These are phyloP conservation scores for Beauveria bassiana DNA, from an alignment of 2,329 filamentous ascomycete species.

Conservation along the genomic window DNA sequence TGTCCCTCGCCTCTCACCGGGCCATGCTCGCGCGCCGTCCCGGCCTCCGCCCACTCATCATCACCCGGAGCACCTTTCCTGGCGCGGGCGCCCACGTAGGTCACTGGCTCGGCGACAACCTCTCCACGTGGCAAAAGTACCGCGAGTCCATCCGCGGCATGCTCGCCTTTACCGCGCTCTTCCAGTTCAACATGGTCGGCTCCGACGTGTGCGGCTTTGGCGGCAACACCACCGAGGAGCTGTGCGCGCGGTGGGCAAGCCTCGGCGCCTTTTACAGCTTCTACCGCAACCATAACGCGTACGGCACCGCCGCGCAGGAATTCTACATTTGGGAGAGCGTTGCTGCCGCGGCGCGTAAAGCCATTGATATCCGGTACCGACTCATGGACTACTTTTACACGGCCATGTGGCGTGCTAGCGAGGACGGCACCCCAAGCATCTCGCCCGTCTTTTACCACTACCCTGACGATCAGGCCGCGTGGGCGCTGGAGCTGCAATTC, in stretches of 20 bases:
- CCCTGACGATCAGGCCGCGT: constrained; percentile 36
- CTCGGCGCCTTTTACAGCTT: constrained; percentile 61
- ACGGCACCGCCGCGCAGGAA: constrained; percentile 41
- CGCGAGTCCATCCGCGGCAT: constrained; percentile 49
- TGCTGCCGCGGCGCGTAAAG: constrained; percentile 53
- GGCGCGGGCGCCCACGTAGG: constrained; percentile 60
- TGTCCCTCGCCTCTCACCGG: constrained; percentile 56
- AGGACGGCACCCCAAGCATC: constrained; percentile 58
- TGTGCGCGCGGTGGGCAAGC: constrained; percentile 60
- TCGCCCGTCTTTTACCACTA: constrained; percentile 69
- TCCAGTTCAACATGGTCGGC: constrained; percentile 61
- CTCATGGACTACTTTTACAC: constrained; percentile 73
- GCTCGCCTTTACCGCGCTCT: constrained; percentile 55
- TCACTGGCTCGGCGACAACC: constrained; percentile 46
- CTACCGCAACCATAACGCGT: constrained; percentile 57
- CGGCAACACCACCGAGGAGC: constrained; percentile 49
- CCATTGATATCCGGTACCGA: constrained; percentile 61
- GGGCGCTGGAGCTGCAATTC: constrained; percentile 37
- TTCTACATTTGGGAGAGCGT: constrained; percentile 61
- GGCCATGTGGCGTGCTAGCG: constrained; percentile 52
- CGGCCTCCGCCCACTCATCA: constrained; percentile 56
- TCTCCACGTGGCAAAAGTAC: constrained; percentile 49
- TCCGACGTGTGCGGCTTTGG: constrained; percentile 73
- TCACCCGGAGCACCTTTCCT: constrained; percentile 69
- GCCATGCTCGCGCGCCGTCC: constrained; percentile 63